phyloP scores from a whole-genome alignment of 192 early-diverging fungal species.

The Umbelopsis ramanniana region DNA sequence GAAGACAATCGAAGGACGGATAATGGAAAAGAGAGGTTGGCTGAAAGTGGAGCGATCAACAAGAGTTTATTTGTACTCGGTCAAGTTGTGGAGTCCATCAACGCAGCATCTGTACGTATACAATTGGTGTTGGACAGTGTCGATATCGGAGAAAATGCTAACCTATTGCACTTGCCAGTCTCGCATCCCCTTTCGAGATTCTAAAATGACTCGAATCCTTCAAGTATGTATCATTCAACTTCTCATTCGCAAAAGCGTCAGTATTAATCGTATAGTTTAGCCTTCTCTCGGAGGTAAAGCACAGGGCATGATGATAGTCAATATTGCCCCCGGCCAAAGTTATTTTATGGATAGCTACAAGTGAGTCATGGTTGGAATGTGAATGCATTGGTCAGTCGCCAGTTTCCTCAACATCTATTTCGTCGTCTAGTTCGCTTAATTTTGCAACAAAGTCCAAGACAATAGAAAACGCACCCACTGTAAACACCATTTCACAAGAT shows the following conservation, averaged over 20 bases:
- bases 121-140: not conserved
- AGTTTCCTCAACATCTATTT: not conserved
- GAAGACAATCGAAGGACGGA: constrained; percentile 71
- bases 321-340: constrained; percentile 58
- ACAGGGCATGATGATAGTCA: constrained; percentile 70
- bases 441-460: constrained; percentile 66
- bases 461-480: constrained; percentile 57
- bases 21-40: constrained; percentile 61
- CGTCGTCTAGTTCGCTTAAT: constrained; percentile 52
- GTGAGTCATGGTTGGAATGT: constrained; percentile 11
- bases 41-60: constrained; percentile 70
- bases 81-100: constrained; percentile 70
- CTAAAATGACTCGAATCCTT: constrained; percentile 70
- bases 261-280: constrained; percentile 9
- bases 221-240: constrained; percentile 32
- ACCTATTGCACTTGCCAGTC: not conserved
- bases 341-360: constrained; percentile 25
- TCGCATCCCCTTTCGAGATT: constrained; percentile 65
- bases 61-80: constrained; percentile 65
- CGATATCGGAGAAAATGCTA: not conserved
- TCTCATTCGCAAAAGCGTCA: not conserved
- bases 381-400: not conserved
- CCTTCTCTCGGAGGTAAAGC: constrained; percentile 67
- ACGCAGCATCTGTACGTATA: constrained; percentile 45
- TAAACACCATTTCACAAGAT: constrained; percentile 28